A percentile compares a stretch with the other conserved stretches of the same genome.
These are phyloP conservation scores for Hirschfeldia incana DNA, from an alignment of 345 rosid genomes.

Conservation along the genomic window DNA sequence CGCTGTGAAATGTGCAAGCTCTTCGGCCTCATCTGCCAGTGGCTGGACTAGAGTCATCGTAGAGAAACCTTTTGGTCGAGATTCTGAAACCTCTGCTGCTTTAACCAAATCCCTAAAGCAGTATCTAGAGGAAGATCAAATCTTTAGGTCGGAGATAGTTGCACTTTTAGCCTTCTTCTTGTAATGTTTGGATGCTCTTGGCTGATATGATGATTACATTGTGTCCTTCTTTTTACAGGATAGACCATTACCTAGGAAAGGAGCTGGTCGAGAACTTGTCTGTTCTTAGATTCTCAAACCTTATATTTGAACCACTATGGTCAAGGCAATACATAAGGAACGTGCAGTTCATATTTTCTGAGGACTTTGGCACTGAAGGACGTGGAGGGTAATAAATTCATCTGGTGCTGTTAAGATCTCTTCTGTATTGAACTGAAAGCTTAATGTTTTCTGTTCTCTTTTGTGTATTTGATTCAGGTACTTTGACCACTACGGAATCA, in stretches of 20 bases:
- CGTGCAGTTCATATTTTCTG: constrained; percentile 92
- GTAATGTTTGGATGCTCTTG: neutral
- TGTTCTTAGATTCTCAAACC: constrained; percentile 96
- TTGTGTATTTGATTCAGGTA: constrained; percentile 50
- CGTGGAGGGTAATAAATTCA: constrained; percentile 79
- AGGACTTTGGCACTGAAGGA: constrained; percentile 99
- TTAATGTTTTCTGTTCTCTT: neutral
- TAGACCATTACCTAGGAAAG: constrained; percentile 97
- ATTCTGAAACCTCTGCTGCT: constrained; percentile 95
- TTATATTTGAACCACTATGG: constrained; percentile 96
- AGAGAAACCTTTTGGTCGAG: constrained; percentile 99
- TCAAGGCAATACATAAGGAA: constrained; percentile 93
- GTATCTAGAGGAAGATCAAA: constrained; percentile 88
- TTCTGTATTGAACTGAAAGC: neutral
- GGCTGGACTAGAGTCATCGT: constrained; percentile 99
- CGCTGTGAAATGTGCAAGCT: constrained; percentile 92
- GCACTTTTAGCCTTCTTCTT: constrained; percentile 5
- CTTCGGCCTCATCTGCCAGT: constrained; percentile 77
- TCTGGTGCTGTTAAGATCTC: neutral
- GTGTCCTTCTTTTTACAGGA: constrained; percentile 55
- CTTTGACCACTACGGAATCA: constrained; percentile 90
- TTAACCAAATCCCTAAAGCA: constrained; percentile 81
- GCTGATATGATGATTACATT: constrained; percentile 9
- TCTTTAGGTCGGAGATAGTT: constrained; percentile 64
- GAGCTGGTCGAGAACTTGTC: constrained; percentile 97